Evolutionary conservation across 2,329 filamentous ascomycete genomes (phyloP), one percentile per base, ranked within the genome.

Genomic region (Claviceps sp.): DNA sequence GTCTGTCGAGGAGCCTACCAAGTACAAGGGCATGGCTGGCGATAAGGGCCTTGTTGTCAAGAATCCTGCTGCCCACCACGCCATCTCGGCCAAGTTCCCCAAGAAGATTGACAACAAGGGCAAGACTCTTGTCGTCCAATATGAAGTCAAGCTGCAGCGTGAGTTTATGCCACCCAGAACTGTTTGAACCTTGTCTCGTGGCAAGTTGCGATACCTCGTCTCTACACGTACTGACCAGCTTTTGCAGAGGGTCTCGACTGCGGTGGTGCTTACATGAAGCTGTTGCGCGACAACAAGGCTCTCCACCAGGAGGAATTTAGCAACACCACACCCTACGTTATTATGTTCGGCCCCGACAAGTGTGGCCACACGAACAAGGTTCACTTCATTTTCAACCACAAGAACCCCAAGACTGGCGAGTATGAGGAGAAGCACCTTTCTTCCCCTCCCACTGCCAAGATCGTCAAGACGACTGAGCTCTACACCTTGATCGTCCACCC

Each of bases 341-440:
- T 98, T 79, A 98, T 98, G 93, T 98, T 98, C 68, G 93, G 93
- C 61, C 93, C 93, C 62, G 93, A 98, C 78, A 97, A 97, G 85
- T 98, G 93, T 70, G 93, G 93, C 71, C 81, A 88, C 68, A 97
- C 88, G 71, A 98, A 98, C 85, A 97, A 97, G 85, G 87, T 94
- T 50, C 79, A 82, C 72, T 95, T 98, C 76, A 98, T 98, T 71
- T 95, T 98, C 83, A 93, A 94, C 74, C 93, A 98, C 86, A 98
- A 97, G 87, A 98, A 97, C 82, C 93, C 93, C 68, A 96, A 95
- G 86, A 96, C 89, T 46, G 91, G 91, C 76, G 88, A 96, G 73
- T 98, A 98, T 66, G 91, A 98, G 80, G 93, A 98, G 86, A 98
- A 98, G 85, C 93, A 98, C 74, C 80, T 98, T 58, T 82, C 80